Conservation (phyloP, 1,284 basidiomycete species). For the Chalciporus sp. region DNA sequence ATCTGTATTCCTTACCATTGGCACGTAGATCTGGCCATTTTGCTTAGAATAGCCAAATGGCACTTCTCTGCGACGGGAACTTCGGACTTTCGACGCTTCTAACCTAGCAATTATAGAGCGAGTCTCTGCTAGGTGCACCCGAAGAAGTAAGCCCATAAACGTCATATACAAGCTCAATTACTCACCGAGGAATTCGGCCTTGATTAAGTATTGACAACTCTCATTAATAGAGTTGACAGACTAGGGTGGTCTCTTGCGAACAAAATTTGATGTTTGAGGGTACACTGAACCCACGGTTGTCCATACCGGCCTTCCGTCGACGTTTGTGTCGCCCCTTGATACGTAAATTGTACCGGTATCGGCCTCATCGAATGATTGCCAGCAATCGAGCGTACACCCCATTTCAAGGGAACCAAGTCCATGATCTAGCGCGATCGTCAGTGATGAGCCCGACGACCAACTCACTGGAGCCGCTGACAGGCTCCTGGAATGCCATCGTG, state of each 20-base stretch:
- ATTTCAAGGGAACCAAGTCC: neutral
- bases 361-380: neutral
- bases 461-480: slow-evolving; percentile 2
- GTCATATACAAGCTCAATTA: slow-evolving; percentile 18
- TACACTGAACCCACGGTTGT: slow-evolving; percentile 17
- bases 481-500: slow-evolving; percentile 9
- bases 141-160: slow-evolving; percentile 10
- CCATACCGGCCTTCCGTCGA: slow-evolving; percentile 1
- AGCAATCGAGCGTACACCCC: neutral
- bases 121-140: slow-evolving; percentile 8
- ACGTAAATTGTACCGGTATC: slow-evolving; percentile 7
- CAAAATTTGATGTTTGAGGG: neutral
- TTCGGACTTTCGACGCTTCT: slow-evolving; percentile 16
- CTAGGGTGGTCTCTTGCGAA: neutral
- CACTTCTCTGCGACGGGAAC: slow-evolving; percentile 12
- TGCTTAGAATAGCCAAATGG: slow-evolving; percentile 9
- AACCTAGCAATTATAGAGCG: slow-evolving; percentile 27
- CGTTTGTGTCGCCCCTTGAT: neutral
- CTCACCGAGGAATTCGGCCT: slow-evolving; percentile 19
- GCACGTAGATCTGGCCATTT: slow-evolving; percentile 16
- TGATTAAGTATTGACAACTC: slow-evolving; percentile 3
- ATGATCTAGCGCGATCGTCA: neutral
- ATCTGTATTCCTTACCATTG: slow-evolving; percentile 28
- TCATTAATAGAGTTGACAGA: slow-evolving; percentile 13
- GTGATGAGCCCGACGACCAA: slow-evolving; percentile 4